Base-by-base conservation (phyloP, 345 rosid species). In the Citrus australasica region DNA sequence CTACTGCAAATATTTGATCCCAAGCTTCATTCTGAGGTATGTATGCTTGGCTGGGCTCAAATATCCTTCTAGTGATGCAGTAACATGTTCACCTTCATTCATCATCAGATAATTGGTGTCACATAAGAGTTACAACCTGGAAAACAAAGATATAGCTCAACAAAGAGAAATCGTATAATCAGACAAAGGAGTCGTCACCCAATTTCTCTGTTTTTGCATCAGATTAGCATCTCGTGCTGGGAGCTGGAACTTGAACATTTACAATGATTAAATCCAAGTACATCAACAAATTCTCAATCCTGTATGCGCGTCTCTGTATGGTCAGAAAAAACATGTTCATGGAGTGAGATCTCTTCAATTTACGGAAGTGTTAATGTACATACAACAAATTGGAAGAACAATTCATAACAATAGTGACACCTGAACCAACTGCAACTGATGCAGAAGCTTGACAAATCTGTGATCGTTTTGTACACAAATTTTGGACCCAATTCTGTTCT, bases 301-400 rank as follows among this genome's bases (percentile, higher is more conserved):
- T 24, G 35, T 32, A 37, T 51, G 4, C 0, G 7, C 0, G 38
- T 8, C 24, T 30, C 51, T 30, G 48, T 30, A 76, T 24, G 28
- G 60, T 48, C 35, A 28, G 60, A 71, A 35, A 55, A 70, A 75
- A 67, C 48, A 69, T 61, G 48, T 59, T 76, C 66, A 9, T 30
- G 53, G 73, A 71, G 71, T 71, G 62, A 69, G 73, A 72, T 72
- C 71, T 79, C 40, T 72, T 61, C 78, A 76, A 59, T 79, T 60
- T 58, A 51, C 76, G 69, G 2, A 73, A 55, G 80, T 74, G 69
- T 79, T 66, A 73, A 71, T 78, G 80, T 81, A 84, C 89, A 78
- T 76, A 74, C 71, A 78, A 78, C 69, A 82, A 84, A 76, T 85
- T 48, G 78, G 69, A 74, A 22, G 66, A 83, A 71, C 51, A 67